phyloP scores from a whole-genome alignment of 2,329 filamentous ascomycete genomes.

The Cordyceps cateniannulata region DNA sequence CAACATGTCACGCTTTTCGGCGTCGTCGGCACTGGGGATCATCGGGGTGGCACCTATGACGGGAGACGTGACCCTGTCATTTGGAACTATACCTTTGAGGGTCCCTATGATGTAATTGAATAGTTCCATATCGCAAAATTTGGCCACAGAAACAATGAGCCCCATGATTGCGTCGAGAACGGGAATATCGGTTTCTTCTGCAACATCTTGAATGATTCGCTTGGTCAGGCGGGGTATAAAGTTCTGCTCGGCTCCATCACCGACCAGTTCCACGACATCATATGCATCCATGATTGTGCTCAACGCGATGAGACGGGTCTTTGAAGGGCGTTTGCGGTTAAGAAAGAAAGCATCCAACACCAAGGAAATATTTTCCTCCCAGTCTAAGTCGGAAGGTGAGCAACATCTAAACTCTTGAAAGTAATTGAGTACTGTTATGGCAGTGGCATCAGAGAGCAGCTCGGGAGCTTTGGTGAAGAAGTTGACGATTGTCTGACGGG shows the following conservation, averaged over 20 bases:
- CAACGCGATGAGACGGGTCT: slow-evolving; percentile 57
- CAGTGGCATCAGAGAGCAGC: slow-evolving; percentile 58
- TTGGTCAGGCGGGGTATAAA: slow-evolving; percentile 53
- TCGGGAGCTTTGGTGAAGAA: slow-evolving; percentile 59
- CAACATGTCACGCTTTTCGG: slow-evolving; percentile 17
- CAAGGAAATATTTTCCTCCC: slow-evolving; percentile 57
- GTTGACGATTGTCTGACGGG: slow-evolving; percentile 58
- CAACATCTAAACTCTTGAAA: slow-evolving; percentile 64
- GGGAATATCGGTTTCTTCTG: slow-evolving; percentile 55
- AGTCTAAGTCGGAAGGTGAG: slow-evolving; percentile 62
- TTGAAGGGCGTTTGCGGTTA: slow-evolving; percentile 52
- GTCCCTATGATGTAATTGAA: slow-evolving; percentile 54
- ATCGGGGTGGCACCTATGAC: slow-evolving; percentile 24
- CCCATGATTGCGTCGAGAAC: slow-evolving; percentile 60
- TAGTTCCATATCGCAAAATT: slow-evolving; percentile 49
- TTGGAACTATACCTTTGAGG: slow-evolving; percentile 43
- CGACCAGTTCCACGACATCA: slow-evolving; percentile 51
- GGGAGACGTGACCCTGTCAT: slow-evolving; percentile 40
- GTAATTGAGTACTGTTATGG: slow-evolving; percentile 58
- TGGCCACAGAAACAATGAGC: slow-evolving; percentile 58
- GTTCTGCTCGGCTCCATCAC: slow-evolving; percentile 51
- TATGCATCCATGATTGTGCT: slow-evolving; percentile 54
- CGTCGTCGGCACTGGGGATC: slow-evolving; percentile 18
- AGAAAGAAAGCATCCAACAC: slow-evolving; percentile 59
- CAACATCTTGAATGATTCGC: slow-evolving; percentile 54